These are phyloP conservation scores for Rusavskia elegans DNA, from an alignment of 495 filamentous ascomycete genomes.

Conservation along the genomic window DNA sequence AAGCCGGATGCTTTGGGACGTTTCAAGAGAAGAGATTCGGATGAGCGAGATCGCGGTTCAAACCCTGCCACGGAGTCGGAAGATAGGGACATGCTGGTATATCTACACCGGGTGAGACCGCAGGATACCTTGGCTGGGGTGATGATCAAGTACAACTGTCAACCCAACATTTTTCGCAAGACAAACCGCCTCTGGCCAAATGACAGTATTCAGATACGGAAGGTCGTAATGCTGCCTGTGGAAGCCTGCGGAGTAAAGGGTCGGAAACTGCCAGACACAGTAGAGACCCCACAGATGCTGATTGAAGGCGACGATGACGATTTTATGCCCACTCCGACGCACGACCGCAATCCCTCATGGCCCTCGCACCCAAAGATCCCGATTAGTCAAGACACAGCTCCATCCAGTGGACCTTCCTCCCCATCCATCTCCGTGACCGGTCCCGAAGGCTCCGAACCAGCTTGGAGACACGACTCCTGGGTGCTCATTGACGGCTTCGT, in stretches of 20 bases:
- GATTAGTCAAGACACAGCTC: slow-evolving; percentile 17
- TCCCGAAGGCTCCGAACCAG: slow-evolving; percentile 20
- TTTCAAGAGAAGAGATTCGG: slow-evolving; percentile 45
- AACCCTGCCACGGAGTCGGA: slow-evolving; percentile 23
- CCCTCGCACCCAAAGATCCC: slow-evolving; percentile 18
- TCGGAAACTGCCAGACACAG: slow-evolving; percentile 23
- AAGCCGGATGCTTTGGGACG: slow-evolving; percentile 26
- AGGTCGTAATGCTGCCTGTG: slow-evolving; percentile 69
- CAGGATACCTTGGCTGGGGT: slow-evolving; percentile 81
- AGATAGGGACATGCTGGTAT: slow-evolving; percentile 63
- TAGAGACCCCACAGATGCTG: slow-evolving; percentile 21
- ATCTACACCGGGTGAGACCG: slow-evolving; percentile 72
- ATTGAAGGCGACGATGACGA: slow-evolving; percentile 12
- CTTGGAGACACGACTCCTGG: slow-evolving; percentile 81
- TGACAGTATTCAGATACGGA: slow-evolving; percentile 71
- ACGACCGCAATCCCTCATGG: slow-evolving; percentile 5
- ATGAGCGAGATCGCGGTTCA: slow-evolving; percentile 26
- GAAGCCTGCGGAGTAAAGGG: slow-evolving; percentile 82
- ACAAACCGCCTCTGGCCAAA: slow-evolving; percentile 90
- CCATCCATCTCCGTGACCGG: slow-evolving; percentile 12
- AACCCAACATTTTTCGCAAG: slow-evolving; percentile 60
- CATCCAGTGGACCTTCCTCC: slow-evolving; percentile 24
- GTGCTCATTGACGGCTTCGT: slow-evolving; percentile 57
- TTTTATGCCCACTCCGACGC: slow-evolving; percentile 6
- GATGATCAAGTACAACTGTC: slow-evolving; percentile 75